A percentile compares a stretch with the other conserved stretches of the same genome.
phyloP scores from a whole-genome alignment of 805 yeast species.

The Schwanniomyces yamadae region DNA sequence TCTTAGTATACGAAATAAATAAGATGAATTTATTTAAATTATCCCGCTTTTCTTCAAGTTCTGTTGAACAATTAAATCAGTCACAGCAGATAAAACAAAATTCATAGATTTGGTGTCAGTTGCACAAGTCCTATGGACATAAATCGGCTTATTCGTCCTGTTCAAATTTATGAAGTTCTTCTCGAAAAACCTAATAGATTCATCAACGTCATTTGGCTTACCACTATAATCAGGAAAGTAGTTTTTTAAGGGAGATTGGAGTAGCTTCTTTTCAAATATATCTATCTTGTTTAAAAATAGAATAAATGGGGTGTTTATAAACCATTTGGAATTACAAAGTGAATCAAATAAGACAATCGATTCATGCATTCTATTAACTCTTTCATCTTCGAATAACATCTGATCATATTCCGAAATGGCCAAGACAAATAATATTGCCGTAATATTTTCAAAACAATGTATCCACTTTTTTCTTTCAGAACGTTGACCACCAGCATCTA shows the following conservation, averaged over 20 bases:
- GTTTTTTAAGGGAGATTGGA: slow-evolving; percentile 59
- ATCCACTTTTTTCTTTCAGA: slow-evolving; percentile 92
- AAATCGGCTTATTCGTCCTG: slow-evolving; percentile 69
- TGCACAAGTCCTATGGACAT: slow-evolving; percentile 92
- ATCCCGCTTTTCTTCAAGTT: slow-evolving; percentile 78
- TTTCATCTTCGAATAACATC: slow-evolving; percentile 82
- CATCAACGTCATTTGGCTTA: slow-evolving; percentile 55
- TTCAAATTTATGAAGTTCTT: slow-evolving; percentile 62
- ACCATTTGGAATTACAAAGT: slow-evolving; percentile 83
- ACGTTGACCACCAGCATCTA: slow-evolving; percentile 97
- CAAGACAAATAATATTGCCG: slow-evolving; percentile 82
- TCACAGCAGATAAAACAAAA: slow-evolving; percentile 87
- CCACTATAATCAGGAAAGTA: slow-evolving; percentile 82
- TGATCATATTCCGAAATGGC: slow-evolving; percentile 94
- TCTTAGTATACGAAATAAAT: neutral
- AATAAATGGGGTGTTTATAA: slow-evolving; percentile 80
- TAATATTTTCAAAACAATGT: slow-evolving; percentile 87
- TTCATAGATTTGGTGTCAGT: slow-evolving; percentile 88
- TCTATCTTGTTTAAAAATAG: slow-evolving; percentile 89
- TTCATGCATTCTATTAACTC: slow-evolving; percentile 89
- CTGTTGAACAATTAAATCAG: slow-evolving; percentile 85
- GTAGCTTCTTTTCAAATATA: slow-evolving; percentile 69
- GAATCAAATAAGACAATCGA: slow-evolving; percentile 81
- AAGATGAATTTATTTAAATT: slow-evolving; percentile 32
- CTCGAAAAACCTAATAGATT: slow-evolving; percentile 72